Conservation (phyloP, 2,329 filamentous ascomycete genomes). For the Celoporthe dispersa region DNA sequence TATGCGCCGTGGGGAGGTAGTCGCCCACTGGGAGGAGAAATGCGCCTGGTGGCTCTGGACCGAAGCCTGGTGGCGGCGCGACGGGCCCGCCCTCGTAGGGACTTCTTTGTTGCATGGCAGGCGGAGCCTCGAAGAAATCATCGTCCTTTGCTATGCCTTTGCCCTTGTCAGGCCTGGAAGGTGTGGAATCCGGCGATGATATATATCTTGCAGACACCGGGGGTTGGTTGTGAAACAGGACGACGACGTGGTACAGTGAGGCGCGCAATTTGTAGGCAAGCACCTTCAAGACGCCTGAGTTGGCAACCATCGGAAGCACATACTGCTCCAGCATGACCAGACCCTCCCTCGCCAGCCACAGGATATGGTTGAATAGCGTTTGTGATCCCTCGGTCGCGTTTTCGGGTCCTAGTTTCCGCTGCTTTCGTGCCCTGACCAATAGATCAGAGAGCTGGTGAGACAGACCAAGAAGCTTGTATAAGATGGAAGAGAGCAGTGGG, state of each 20-base stretch:
- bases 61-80: conserved; percentile 59
- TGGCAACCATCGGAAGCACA: conserved; percentile 81
- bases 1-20: conserved; percentile 81
- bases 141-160: conserved; percentile 52
- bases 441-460: conserved; percentile 87
- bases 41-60: conserved; percentile 58
- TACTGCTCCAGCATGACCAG: conserved; percentile 85
- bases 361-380: conserved; percentile 83
- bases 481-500: conserved; percentile 76
- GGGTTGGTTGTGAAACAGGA: conserved; percentile 92
- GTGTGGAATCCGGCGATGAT: conserved; percentile 50
- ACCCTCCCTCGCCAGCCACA: conserved; percentile 94
- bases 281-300: conserved; percentile 82
- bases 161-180: conserved; percentile 50
- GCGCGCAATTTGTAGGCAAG: conserved; percentile 89
- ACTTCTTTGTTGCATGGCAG: conserved; percentile 10
- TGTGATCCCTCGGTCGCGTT: conserved; percentile 74
- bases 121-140: conserved; percentile 9
- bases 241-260: conserved; percentile 95
- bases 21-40: conserved; percentile 81
- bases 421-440: conserved; percentile 79
- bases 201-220: conserved; percentile 67
- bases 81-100: conserved; percentile 60
- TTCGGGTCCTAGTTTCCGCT: conserved; percentile 80
- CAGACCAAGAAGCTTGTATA: conserved; percentile 90